Percentiles rank a stretch among this genome's conserved stretches.
Conservation (phyloP, 129 eudicot genomes). For the Chrysanthemum seticuspe region DNA sequence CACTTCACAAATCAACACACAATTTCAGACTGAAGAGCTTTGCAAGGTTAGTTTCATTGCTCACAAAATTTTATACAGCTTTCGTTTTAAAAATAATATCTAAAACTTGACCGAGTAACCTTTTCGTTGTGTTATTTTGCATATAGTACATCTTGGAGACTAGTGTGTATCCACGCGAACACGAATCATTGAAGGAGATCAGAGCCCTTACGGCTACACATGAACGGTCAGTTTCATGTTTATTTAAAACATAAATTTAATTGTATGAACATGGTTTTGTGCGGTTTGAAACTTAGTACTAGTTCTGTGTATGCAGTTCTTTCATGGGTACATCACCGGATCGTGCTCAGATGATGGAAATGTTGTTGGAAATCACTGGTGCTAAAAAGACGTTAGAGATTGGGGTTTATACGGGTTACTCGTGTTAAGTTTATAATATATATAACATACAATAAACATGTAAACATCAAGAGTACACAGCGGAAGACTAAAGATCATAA, state of each 20-base stretch:
- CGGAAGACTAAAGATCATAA: no score
- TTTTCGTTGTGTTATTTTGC: not conserved
- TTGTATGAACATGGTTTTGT: not conserved
- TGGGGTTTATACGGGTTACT: constrained; percentile 48
- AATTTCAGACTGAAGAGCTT: constrained; percentile 45
- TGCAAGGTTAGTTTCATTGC: constrained; percentile 27
- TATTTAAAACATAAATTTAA: not conserved
- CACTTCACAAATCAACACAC: no score
- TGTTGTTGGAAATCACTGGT: constrained; percentile 28
- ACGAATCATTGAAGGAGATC: constrained; percentile 50
- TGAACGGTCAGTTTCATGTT: constrained; percentile 37
- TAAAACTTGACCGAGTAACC: no score
- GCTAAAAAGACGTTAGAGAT: constrained; percentile 39
- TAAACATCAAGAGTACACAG: no score
- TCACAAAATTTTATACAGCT: not conserved
- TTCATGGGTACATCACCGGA: constrained; percentile 39
- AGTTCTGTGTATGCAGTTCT: constrained; percentile 18
- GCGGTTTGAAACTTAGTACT: not conserved
- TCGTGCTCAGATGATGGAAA: constrained; percentile 34
- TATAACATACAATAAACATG: no score
- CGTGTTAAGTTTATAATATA: no score
- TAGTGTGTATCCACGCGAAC: constrained; percentile 63
- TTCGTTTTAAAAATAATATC: not conserved
- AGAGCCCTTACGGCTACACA: constrained; percentile 46
- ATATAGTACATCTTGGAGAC: constrained; percentile 48